Evolutionary conservation across 2,329 filamentous ascomycete genomes (phyloP).

Genomic region (Penicillium sp.): DNA sequence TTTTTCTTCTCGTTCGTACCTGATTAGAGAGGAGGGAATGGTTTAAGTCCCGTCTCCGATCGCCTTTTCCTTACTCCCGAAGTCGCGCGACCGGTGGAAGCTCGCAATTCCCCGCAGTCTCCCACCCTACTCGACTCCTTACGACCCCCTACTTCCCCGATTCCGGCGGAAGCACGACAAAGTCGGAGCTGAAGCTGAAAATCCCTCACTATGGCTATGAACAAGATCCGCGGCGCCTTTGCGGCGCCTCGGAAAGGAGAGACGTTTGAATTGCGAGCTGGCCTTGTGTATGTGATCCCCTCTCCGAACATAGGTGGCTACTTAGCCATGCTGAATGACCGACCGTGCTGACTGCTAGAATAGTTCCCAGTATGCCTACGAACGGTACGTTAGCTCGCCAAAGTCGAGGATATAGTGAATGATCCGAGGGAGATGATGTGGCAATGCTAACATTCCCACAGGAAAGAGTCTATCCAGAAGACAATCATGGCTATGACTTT

Average conservation of each 20-base stretch:
- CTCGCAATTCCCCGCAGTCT: slow-evolving; percentile 36
- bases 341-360: slow-evolving; percentile 36
- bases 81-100: slow-evolving; percentile 31
- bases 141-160: slow-evolving; percentile 12
- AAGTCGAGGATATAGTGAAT: neutral
- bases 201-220: slow-evolving; percentile 73
- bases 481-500: slow-evolving; percentile 99
- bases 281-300: slow-evolving; percentile 63
- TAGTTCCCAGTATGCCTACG: slow-evolving; percentile 97
- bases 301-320: slow-evolving; percentile 13
- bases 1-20: slow-evolving; percentile 2
- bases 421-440: slow-evolving; percentile 5
- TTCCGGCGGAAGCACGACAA: slow-evolving; percentile 36
- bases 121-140: slow-evolving; percentile 16
- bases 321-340: slow-evolving; percentile 3
- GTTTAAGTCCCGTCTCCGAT: slow-evolving; percentile 10
- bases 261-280: slow-evolving; percentile 94
- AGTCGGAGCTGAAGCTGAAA: slow-evolving; percentile 37
- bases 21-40: slow-evolving; percentile 12
- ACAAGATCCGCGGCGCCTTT: slow-evolving; percentile 92
- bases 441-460: slow-evolving; percentile 36
- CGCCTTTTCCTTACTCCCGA: slow-evolving; percentile 9
- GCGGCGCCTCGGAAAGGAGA: slow-evolving; percentile 92
- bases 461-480: slow-evolving; percentile 98
- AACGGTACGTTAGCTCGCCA: slow-evolving; percentile 57